Base-by-base conservation (phyloP, 2,329 filamentous ascomycete genomes). In the Fusarium oligoseptatum region DNA sequence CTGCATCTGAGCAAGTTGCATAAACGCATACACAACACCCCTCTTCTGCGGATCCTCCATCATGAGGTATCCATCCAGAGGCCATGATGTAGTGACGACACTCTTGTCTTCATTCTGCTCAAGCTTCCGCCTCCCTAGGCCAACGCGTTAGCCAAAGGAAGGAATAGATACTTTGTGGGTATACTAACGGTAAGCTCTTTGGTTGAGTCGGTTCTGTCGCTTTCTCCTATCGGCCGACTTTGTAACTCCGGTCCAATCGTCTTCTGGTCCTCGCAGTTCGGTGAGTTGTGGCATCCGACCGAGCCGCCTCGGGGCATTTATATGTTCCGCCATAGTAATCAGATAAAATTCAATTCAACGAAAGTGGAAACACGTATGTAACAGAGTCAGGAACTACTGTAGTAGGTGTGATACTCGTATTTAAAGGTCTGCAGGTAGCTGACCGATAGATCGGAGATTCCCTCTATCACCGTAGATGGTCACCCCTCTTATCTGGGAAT, bases 191-290 rank as follows among this genome's bases (percentile, higher is more conserved):
- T 72, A 76, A 22, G 77, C 75, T 57, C 77, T 63, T 45, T 77
- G 72, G 34, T 78, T 78, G 39, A 78, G 61, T 37, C 77, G 77
- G 22, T 78, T 78, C 66, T 78, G 77, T 14, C 76, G 68, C 34
- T 69, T 71, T 29, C 77, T 72, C 45, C 77, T 64, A 29, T 78
- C 76, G 3, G 67, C 62, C n/a, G 75, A 50, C 24, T 72, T 68
- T n/a, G 74, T 77, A 11, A 76, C 66, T 4, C 76, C 76, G 14
- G 69, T 76, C 76, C 76, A 78, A 69, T 78, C 76, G 66, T 78
- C 76, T 0, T 76, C 66, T 5, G 76, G 68, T 14, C 50, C 56
- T n/a, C 41, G 63, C 37, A 74, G 20, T 37, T 78, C 76, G 22
- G 61, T 52, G 32, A 75, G 52, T 22, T 71, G 68, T 43, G 74